Evolutionary conservation across 1,284 basidiomycete genomes (phyloP), one percentile per base, ranked within the genome.

Genomic region (Microbotryum intermedium): DNA sequence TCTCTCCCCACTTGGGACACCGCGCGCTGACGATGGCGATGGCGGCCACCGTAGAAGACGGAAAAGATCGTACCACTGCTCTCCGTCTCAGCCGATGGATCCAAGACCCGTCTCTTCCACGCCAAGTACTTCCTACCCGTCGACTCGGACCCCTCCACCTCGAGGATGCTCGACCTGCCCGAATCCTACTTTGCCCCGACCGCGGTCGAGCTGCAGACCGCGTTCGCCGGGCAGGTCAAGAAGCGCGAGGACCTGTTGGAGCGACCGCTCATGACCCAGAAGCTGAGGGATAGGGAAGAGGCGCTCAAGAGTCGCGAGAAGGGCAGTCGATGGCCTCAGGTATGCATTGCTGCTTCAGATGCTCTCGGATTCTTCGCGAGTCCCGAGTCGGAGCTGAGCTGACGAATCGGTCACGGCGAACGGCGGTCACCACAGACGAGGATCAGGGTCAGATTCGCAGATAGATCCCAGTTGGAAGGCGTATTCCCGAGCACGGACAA

Each of bases 391-490:
- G 20, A 26, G 47, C 53, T 44, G 39, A 45, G 61, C 48, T 50
- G 46, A 47, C 21, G 21, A 20, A 25, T 11, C 45, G n/a, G n/a
- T n/a, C n/a, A n/a, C n/a, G n/a, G n/a, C n/a, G n/a, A n/a, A n/a
- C 6, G 13, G 23, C 45, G 16, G 6, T 46, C 16, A 28, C 29
- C n/a, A 23, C 64, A 91, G 85, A 88, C 88, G 3, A 85, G 80
- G 0, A 87, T 94, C 65, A 83, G 90, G 23, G 76, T 94, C 65
- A 82, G 82, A 65, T 93, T 93, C 72, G 78, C 83, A 30, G 87
- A 92, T 74, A 81, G 86, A 49, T 88, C 84, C 6, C 83, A 87
- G 71, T 78, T 94, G n/a, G 90, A 94, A 76, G 83, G 82, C 66
- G 74, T 76, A 0, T 91, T 93, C 70, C 79, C 82, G 1, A 88